Conservation (phyloP, 257 asterid species). For the Linderniella brevidens region DNA sequence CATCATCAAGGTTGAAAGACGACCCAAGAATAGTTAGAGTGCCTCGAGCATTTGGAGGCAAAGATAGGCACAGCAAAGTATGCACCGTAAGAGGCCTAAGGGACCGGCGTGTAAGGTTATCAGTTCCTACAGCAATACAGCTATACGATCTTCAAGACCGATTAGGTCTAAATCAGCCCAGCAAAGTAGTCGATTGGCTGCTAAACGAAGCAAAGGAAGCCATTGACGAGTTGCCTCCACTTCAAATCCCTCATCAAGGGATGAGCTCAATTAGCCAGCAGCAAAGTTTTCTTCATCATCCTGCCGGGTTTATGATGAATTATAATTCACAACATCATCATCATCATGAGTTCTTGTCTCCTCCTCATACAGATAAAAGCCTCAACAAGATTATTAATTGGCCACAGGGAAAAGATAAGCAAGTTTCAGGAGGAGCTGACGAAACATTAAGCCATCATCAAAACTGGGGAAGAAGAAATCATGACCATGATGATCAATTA, state of each 20-base stretch:
- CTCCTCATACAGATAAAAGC: too few species aligned
- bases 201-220: conserved; percentile 1
- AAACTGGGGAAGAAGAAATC: too few species aligned
- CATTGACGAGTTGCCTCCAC: conserved; percentile 1
- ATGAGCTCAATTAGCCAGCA: neutral
- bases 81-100: neutral
- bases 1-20: neutral
- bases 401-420: too few species aligned
- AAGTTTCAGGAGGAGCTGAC: too few species aligned
- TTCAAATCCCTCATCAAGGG: neutral
- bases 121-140: neutral
- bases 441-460: too few species aligned
- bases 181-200: conserved; percentile 3
- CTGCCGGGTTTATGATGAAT: too few species aligned
- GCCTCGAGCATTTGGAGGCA: neutral
- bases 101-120: conserved; percentile 1
- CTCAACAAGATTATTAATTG: too few species aligned
- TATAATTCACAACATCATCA: too few species aligned
- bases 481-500: too few species aligned
- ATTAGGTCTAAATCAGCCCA: conserved; percentile 1
- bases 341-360: too few species aligned
- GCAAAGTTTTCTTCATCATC: too few species aligned
- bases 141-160: conserved; percentile 5
- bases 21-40: neutral
- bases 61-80: conserved; percentile 2